Base-by-base conservation (phyloP, 495 filamentous ascomycete species). In the Penicillium lividum region DNA sequence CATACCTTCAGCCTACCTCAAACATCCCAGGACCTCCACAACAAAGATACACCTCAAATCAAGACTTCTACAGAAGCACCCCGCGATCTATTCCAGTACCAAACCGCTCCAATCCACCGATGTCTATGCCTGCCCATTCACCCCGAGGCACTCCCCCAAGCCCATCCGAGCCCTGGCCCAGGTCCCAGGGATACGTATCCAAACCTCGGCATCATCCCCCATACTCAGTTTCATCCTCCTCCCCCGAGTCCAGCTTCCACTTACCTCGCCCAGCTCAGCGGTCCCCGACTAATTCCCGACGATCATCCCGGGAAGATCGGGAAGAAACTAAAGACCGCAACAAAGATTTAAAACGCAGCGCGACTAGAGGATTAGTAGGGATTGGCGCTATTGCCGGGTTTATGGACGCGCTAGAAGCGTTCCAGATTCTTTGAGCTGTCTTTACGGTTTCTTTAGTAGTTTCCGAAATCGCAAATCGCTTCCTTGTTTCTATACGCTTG, bases 371-470 rank as follows among this genome's bases (percentile, higher is more conserved):
- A 10, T 49, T 79, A 9, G 68, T 66, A 22, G 76, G 77, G 1
- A 73, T 73, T n/a, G 73, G 73, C 7, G 77, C 77, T 4, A 69
- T 78, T 33, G 77, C 72, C 5, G 77, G 74, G 13, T 72, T 79
- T 49, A 70, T 78, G 72, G 77, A 79, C 65, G 68, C 77, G 15
- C 58, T 79, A 18, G 69, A 74, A 49, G 76, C 75, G 3, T 68
- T 79, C 44, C 59, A 65, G 13, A 62, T 73, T 50, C 60, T 71
- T 3, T 73, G 52, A 65, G 16, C 15, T 44, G 18, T 27, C 38
- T 40, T 40, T 4, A 40, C 4, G 5, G 31, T 33, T 33, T 22
- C 22, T 22, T 22, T 22, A 2, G 22, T 22, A 22, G 2, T 22
- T 22, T 2, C 22, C 22, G 22, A 22, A 22, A 22, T 22, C 22